Conservation (phyloP, 257 asterid genomes). For the Ophiorrhiza pumila region DNA sequence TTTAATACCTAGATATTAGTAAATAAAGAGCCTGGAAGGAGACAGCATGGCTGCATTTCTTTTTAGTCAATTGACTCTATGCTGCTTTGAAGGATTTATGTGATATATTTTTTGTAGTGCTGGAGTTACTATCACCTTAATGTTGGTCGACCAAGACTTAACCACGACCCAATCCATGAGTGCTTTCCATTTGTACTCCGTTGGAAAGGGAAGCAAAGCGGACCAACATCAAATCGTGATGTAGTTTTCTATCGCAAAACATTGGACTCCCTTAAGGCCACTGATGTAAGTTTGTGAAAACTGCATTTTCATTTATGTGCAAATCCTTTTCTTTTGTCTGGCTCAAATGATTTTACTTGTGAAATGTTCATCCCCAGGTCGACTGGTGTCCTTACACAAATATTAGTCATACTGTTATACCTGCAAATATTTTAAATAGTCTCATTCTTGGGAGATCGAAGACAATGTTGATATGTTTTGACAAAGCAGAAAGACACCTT, state of each 20-base stretch:
- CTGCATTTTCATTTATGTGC: not conserved
- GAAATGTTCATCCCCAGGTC: constrained; percentile 44
- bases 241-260: constrained; percentile 90
- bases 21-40: constrained; percentile 3
- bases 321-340: constrained; percentile 1
- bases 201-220: constrained; percentile 96
- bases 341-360: constrained; percentile 13
- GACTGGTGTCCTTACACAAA: constrained; percentile 95
- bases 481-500: constrained; percentile 95
- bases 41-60: not conserved
- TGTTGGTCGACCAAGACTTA: constrained; percentile 86
- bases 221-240: constrained; percentile 93
- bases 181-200: constrained; percentile 95
- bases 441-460: constrained; percentile 88
- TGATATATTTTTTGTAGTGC: constrained; percentile 59
- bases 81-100: constrained; percentile 4
- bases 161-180: constrained; percentile 87
- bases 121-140: constrained; percentile 97
- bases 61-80: constrained; percentile 7
- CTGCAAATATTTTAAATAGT: constrained; percentile 62
- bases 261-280: constrained; percentile 49
- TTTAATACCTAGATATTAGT: constrained; percentile 1
- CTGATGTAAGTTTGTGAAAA: constrained; percentile 46
- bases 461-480: constrained; percentile 93
- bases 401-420: constrained; percentile 77